phyloP scores from a whole-genome alignment of 2,329 filamentous ascomycete species.

The Ophiognomonia clavigignenti-juglandacearum region DNA sequence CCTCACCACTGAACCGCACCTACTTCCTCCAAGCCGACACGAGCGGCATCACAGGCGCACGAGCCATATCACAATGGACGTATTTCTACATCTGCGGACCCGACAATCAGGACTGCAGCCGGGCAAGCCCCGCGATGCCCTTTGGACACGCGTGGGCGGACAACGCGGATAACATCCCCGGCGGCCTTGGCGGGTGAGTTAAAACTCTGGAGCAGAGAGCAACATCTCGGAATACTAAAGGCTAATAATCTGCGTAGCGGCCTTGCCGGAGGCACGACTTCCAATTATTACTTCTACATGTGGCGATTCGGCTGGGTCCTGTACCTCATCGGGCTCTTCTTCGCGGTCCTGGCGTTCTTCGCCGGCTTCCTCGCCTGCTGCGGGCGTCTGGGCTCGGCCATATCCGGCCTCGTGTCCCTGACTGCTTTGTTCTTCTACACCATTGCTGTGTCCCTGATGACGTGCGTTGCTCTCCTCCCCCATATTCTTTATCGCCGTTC shows the following conservation, averaged over 20 bases:
- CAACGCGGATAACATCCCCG: constrained; percentile 38
- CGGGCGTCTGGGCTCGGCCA: constrained; percentile 63
- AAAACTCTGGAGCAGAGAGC: no score
- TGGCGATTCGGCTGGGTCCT: constrained; percentile 94
- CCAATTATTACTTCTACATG: constrained; percentile 67
- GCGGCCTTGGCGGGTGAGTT: constrained; percentile 39
- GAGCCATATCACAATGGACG: constrained; percentile 73
- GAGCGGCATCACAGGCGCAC: constrained; percentile 63
- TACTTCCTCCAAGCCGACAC: constrained; percentile 86
- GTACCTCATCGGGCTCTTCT: constrained; percentile 79
- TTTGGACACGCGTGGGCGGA: constrained; percentile 66
- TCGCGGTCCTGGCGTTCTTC: constrained; percentile 64
- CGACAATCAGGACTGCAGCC: constrained; percentile 60
- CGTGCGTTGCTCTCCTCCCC: constrained; percentile 46
- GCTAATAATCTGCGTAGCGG: constrained; percentile 7
- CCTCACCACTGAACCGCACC: constrained; percentile 62
- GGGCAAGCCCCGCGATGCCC: constrained; percentile 57
- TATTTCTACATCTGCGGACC: constrained; percentile 79
- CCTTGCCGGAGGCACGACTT: constrained; percentile 51
- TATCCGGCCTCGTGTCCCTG: constrained; percentile 54
- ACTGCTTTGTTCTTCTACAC: constrained; percentile 66
- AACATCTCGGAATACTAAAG: background rate
- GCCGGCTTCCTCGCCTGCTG: constrained; percentile 64
- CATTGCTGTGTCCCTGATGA: constrained; percentile 67
- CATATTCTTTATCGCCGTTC: constrained; percentile 3